phyloP scores from a whole-genome alignment of 768 basidiomycete genomes.

The Termitomyces sp. region DNA sequence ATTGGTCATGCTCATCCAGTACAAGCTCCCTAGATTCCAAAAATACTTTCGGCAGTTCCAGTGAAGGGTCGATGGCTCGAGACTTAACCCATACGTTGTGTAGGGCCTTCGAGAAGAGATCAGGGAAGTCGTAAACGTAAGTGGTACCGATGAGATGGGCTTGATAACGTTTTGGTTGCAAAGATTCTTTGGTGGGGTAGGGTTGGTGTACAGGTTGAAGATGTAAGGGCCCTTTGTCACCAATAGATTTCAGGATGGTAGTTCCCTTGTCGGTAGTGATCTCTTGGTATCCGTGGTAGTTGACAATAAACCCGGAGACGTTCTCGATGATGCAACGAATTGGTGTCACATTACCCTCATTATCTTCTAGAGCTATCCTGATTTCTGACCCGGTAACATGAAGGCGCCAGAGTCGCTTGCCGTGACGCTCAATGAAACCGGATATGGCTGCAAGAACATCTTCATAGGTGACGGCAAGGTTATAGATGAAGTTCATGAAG shows the following conservation, averaged over 20 bases:
- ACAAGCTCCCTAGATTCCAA: conserved; percentile 89
- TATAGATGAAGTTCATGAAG: conserved; percentile 99
- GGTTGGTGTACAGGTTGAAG: conserved; percentile 91
- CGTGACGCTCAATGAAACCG: conserved; percentile 99
- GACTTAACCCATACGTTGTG: conserved; percentile 88
- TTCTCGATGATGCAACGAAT: conserved; percentile 99
- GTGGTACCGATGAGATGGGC: conserved; percentile 98
- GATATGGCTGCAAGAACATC: conserved; percentile 95
- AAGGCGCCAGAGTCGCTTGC: conserved; percentile 96
- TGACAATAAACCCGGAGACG: conserved; percentile 97
- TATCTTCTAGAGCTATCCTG: conserved; percentile 90
- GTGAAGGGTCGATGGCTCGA: conserved; percentile 56
- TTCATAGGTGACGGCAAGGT: conserved; percentile 91
- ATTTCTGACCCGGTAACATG: conserved; percentile 99
- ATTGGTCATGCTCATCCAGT: conserved; percentile 87
- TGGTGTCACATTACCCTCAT: conserved; percentile 90
- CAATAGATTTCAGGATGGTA: conserved; percentile 95
- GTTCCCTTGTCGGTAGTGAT: conserved; percentile 95
- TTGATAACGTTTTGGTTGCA: conserved; percentile 98
- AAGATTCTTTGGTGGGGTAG: conserved; percentile 95
- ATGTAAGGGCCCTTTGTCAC: conserved; percentile 95
- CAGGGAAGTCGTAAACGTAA: conserved; percentile 99
- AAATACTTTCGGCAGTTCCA: conserved; percentile 72
- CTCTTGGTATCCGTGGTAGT: conserved; percentile 97
- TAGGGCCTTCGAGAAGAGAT: conserved; percentile 95